Evolutionary conservation across 208 protist species (phyloP), one percentile per base, ranked within the genome.

Genomic region (Trypanosoma platydactyli): DNA sequence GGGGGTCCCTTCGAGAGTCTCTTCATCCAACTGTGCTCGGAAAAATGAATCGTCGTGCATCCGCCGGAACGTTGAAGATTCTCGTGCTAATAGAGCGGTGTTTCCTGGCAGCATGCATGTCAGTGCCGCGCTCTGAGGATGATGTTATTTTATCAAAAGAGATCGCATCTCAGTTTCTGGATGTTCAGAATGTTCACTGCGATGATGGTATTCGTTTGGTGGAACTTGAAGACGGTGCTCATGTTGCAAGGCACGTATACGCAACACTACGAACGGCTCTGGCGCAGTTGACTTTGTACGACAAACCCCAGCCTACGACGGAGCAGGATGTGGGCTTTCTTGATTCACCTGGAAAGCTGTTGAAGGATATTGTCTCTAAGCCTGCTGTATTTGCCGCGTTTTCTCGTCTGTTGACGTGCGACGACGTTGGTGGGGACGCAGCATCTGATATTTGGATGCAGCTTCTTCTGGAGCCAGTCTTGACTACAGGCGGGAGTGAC

Each of bases 121-220:
- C 83, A 35, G 60, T 89, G 27, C 88, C 88, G 13, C 74, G 70
- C 29, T 60, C 65, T 44, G 64, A 57, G 12, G 78, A 94, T 25
- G 88, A 94, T 64, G 60, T 90, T 12, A 65, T 94, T 45, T 73
- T 94, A 0, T 86, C 85, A 3, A 73, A 83, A 54, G 76, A 76
- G 54, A 83, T 79, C 12, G 73, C 78, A 9, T 73, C 58, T 24
- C 52, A 73, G 22, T 94, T 94, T 64, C 59, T 91, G 54, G 73
- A 89, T 52, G 72, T 94, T 7, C 30, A 60, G 18, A 63, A 65
- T 41, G 83, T 88, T 5, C 61, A 84, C 42, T 79, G 68, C 20
- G 86, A 91, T 52, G 83, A 94, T 58, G 84, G 77, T n/a, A 22
- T 68, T 38, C 77, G 69, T 2, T 62, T 94, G 35, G 69, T 90